These are phyloP conservation scores for Populus euphratica DNA, from an alignment of 345 rosid species.

Conservation along the genomic window DNA sequence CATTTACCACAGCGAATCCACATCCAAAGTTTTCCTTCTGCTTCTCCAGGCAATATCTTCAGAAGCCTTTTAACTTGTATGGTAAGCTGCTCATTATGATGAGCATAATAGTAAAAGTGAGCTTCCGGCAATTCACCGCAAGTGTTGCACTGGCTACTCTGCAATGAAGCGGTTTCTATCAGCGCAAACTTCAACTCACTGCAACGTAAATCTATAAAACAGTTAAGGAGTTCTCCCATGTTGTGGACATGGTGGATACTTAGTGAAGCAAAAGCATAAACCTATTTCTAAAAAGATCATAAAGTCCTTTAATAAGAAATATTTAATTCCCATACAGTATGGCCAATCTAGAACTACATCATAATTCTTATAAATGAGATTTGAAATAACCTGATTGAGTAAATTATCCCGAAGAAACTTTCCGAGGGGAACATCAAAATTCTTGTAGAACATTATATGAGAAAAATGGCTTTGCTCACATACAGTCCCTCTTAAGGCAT, in stretches of 20 bases:
- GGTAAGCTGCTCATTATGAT: slow-evolving; percentile 73
- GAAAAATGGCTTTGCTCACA: slow-evolving; percentile 95
- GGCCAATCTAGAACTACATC: background rate
- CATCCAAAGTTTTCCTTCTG: slow-evolving; percentile 90
- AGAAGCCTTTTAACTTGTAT: slow-evolving; percentile 61
- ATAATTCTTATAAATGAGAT: slow-evolving; percentile 3
- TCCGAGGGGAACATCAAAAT: slow-evolving; percentile 83
- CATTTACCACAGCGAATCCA: slow-evolving; percentile 92
- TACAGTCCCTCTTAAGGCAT: slow-evolving; percentile 57
- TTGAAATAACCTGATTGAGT: slow-evolving; percentile 65
- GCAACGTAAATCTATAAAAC: slow-evolving; percentile 2
- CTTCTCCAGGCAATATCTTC: slow-evolving; percentile 60
- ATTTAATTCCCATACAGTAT: background rate
- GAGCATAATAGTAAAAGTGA: slow-evolving; percentile 79
- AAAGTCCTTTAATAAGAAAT: background rate
- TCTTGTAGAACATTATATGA: slow-evolving; percentile 82
- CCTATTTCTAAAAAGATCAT: background rate
- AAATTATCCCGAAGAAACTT: slow-evolving; percentile 74
- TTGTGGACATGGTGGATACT: background rate
- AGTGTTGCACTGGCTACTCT: slow-evolving; percentile 57
- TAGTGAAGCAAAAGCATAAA: background rate
- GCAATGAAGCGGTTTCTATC: slow-evolving; percentile 37
- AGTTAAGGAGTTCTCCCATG: background rate
- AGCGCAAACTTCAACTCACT: slow-evolving; percentile 15
- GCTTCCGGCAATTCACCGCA: slow-evolving; percentile 72